A percentile compares a stretch with the other conserved stretches of the same genome.
phyloP scores from a whole-genome alignment of 2,329 filamentous ascomycete genomes.

The Penicillium sp. region DNA sequence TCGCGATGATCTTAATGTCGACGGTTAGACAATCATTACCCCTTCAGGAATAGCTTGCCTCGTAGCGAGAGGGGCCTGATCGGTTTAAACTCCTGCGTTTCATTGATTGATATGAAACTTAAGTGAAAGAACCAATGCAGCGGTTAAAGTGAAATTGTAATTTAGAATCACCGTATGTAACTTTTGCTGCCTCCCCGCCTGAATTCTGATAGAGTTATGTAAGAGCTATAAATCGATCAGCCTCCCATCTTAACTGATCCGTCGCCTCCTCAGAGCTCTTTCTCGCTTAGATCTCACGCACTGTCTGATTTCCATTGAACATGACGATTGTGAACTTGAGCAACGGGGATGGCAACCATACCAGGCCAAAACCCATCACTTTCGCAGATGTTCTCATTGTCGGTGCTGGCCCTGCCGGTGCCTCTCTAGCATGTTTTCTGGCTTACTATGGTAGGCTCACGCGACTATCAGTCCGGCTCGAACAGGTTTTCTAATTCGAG shows the following conservation, averaged over 20 bases:
- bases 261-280: background rate
- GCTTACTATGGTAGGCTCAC: conserved; percentile 43
- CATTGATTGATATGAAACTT: background rate
- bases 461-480: background rate
- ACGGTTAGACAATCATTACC: background rate
- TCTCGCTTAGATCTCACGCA: background rate
- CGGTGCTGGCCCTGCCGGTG: conserved; percentile 56
- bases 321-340: conserved; percentile 11
- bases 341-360: conserved; percentile 2
- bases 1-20: conserved; percentile 4
- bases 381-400: conserved; percentile 51
- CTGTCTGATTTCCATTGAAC: background rate
- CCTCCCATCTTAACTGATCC: background rate
- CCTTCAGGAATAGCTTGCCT: background rate
- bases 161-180: background rate
- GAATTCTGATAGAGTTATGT: background rate
- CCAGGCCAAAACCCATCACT: background rate
- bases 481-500: background rate
- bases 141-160: background rate
- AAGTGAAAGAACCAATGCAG: background rate
- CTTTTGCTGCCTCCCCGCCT: background rate
- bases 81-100: conserved; percentile 1
- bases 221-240: background rate
- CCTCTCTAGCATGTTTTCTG: conserved; percentile 55
- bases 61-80: conserved; percentile 4